Evolutionary conservation across 2,329 filamentous ascomycete species (phyloP).

Genomic region (Aspergillus terreus): DNA sequence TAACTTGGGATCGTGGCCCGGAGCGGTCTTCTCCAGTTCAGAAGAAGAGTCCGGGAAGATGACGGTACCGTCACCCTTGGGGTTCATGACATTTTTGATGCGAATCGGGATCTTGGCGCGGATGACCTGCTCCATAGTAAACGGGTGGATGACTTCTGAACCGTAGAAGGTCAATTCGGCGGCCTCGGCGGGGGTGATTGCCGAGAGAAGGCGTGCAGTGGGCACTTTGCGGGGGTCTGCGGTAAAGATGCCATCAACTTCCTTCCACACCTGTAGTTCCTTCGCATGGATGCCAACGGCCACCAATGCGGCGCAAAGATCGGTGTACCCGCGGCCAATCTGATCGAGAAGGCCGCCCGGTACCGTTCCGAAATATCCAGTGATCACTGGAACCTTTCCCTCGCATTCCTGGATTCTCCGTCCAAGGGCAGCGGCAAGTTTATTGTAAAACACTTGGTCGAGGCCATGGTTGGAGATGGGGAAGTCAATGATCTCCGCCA

Average conservation of each 20-base stretch:
- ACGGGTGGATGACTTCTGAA: slow-evolving; percentile 95
- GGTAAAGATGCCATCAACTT: slow-evolving; percentile 92
- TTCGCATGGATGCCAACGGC: slow-evolving; percentile 83
- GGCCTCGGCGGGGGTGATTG: slow-evolving; percentile 90
- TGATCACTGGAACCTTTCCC: slow-evolving; percentile 71
- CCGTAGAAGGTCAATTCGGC: slow-evolving; percentile 93
- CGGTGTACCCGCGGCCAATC: slow-evolving; percentile 92
- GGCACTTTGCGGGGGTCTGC: slow-evolving; percentile 85
- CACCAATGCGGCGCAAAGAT: slow-evolving; percentile 87
- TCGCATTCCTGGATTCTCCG: slow-evolving; percentile 64
- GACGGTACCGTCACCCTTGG: slow-evolving; percentile 58
- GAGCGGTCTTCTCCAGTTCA: slow-evolving; percentile 47
- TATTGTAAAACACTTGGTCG: slow-evolving; percentile 66
- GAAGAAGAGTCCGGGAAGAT: slow-evolving; percentile 69
- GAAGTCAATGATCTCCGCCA: slow-evolving; percentile 76
- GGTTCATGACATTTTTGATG: slow-evolving; percentile 69
- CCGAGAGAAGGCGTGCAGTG: slow-evolving; percentile 81
- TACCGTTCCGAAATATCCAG: slow-evolving; percentile 92
- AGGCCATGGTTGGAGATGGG: slow-evolving; percentile 52
- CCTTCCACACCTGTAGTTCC: slow-evolving; percentile 98
- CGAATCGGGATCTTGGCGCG: slow-evolving; percentile 63
- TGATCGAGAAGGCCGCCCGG: slow-evolving; percentile 87
- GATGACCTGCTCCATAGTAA: slow-evolving; percentile 93
- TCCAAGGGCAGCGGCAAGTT: slow-evolving; percentile 58
- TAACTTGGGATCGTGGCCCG: slow-evolving; percentile 57